Percentiles rank a stretch among this genome's conserved stretches.
phyloP scores from a whole-genome alignment of 768 basidiomycete genomes.

The Psilocybe sp. region DNA sequence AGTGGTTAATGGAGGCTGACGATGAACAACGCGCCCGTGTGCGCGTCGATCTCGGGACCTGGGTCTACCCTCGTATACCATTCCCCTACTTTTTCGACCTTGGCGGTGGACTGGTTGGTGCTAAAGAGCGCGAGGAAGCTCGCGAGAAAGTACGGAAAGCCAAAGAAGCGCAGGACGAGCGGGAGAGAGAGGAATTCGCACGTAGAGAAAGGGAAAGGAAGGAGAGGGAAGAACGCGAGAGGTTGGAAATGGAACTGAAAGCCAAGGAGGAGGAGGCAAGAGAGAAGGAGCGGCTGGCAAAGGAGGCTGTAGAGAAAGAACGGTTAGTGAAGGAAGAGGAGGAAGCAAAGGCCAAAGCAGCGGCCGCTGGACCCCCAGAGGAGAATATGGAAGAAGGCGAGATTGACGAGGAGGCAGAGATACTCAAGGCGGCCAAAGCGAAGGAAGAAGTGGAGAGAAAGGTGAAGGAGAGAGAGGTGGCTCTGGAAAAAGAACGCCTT shows the following conservation, averaged over 20 bases:
- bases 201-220: constrained; percentile 13
- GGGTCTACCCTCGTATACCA: constrained; percentile 53
- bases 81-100: constrained; percentile 55
- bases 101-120: constrained; percentile 22
- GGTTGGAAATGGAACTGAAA: constrained; percentile 14
- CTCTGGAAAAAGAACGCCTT: neutral
- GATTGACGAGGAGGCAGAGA: constrained; percentile 9
- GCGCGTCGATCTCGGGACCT: constrained; percentile 50
- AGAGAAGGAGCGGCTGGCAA: constrained; percentile 12
- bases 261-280: constrained; percentile 17
- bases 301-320: constrained; percentile 9
- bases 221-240: constrained; percentile 13
- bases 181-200: constrained; percentile 12
- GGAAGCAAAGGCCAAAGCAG: constrained; percentile 11
- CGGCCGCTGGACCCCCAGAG: constrained; percentile 16
- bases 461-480: constrained; percentile 10
- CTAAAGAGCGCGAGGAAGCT: constrained; percentile 18
- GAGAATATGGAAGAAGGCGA: constrained; percentile 16
- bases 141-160: constrained; percentile 18
- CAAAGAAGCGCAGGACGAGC: constrained; percentile 13
- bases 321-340: constrained; percentile 8
- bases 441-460: constrained; percentile 14
- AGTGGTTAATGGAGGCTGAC: constrained; percentile 17
- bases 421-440: constrained; percentile 15
- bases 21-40: constrained; percentile 26